phyloP scores from a whole-genome alignment of 345 rosid genomes.

The Eucalyptus marginata region DNA sequence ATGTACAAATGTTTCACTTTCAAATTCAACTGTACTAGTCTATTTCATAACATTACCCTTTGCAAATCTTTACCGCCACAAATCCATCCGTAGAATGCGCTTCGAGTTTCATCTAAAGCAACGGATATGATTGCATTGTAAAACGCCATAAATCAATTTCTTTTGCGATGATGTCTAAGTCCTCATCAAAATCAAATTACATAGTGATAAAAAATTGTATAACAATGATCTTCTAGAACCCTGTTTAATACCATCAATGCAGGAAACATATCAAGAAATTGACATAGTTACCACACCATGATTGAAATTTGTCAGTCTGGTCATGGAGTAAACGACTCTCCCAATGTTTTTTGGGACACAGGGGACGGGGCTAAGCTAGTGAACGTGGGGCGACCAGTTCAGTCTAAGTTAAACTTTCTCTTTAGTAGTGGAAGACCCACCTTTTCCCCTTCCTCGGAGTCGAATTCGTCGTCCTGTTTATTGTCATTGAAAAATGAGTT shows the following conservation, averaged over 20 bases:
- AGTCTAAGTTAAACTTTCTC: neutral
- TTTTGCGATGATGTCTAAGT: rapidly evolving
- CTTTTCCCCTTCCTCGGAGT: neutral
- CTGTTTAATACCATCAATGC: neutral
- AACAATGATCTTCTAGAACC: neutral
- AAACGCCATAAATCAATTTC: rapidly evolving
- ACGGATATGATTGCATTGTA: neutral
- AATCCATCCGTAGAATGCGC: neutral
- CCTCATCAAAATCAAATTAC: neutral
- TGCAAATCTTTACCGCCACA: rapidly evolving
- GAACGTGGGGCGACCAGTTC: neutral
- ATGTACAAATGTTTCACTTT: neutral
- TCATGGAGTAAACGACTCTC: neutral
- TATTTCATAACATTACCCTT: neutral
- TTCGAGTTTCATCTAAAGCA: neutral
- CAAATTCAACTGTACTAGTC: neutral
- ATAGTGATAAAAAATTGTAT: neutral
- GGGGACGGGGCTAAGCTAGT: neutral
- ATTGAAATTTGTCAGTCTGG: neutral
- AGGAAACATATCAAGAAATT: neutral
- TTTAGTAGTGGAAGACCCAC: neutral
- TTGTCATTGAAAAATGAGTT: neutral
- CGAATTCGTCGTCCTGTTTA: neutral
- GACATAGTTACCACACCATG: neutral
- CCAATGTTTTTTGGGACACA: neutral